Evolutionary conservation across 73 alveolate genomes (phyloP), one percentile per base, ranked within the genome.

Genomic region (Blepharisma japonicum): DNA sequence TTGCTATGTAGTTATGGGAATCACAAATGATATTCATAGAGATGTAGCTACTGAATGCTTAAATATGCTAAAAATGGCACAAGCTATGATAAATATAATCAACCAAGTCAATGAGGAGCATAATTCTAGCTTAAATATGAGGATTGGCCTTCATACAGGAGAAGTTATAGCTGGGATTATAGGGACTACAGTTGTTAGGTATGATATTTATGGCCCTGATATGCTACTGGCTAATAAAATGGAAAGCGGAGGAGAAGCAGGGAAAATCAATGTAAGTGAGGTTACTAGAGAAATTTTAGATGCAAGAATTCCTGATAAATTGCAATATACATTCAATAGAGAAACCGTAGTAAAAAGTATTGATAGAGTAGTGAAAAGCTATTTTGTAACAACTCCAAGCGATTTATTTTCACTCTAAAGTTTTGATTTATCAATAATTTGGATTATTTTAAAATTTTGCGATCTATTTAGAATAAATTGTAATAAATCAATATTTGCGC

Each of bases 1-100:
- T 80, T 92, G 98, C 78, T 96, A 96, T 80, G 99, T 96, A 9
- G 97, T 96, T 14, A 74, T 94, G 88, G 98, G 99, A 47, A 85
- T 89, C 54, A 92, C 89, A 27, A 98, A 96, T 6, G 86, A 87
- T 68, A 84, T 83, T 39, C 90, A 88, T 55, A 95, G 99, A 83
- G 90, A 94, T 87, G 88, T 84, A 42, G 92, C 89, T 50, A 91
- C 90, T 79, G 99, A 96, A 76, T 98, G 98, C 9, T 81, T 77
- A 61, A 96, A 91, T 80, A 98, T 96, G 5, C 88, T 96, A 50
- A 83, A 90, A 48, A 92, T 94, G 89, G 99, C 98, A 51, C 89
- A 87, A 74, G 93, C 89, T 53, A 96, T 96, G 99, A 93, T 96
- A n/a, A 91, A 91, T 51, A 90, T 95, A 6, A 96, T 96, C 8